Evolutionary conservation across 495 filamentous ascomycete genomes (phyloP).

Genomic region (Penicillium paradoxum): DNA sequence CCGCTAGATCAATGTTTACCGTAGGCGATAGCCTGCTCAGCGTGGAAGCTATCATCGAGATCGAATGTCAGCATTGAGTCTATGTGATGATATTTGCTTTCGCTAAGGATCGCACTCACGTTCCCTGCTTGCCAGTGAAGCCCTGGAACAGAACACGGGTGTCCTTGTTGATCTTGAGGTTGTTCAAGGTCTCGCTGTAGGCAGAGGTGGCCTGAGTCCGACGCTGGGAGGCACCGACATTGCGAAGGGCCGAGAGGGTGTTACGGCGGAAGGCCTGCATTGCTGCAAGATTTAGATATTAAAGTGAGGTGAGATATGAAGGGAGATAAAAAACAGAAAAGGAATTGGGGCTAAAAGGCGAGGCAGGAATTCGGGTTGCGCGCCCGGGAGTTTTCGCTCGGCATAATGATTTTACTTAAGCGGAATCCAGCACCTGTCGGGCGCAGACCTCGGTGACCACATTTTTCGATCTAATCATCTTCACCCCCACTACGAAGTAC

Average conservation of each 20-base stretch:
- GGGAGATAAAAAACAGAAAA: conserved; percentile 14
- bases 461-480: conserved; percentile 27
- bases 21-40: conserved; percentile 95
- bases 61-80: conserved; percentile 39
- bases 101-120: conserved; percentile 57
- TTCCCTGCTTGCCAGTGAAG: conserved; percentile 98
- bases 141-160: conserved; percentile 97
- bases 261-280: conserved; percentile 54
- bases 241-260: conserved; percentile 46
- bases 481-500: conserved; percentile 11
- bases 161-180: conserved; percentile 85
- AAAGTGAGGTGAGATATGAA: conserved; percentile 20
- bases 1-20: conserved; percentile 50
- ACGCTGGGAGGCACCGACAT: conserved; percentile 47
- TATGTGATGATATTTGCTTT: not conserved
- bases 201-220: conserved; percentile 60
- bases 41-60: conserved; percentile 73
- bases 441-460: conserved; percentile 24
- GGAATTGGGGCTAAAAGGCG: conserved; percentile 20
- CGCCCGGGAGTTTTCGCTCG: conserved; percentile 38
- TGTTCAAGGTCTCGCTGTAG: conserved; percentile 80
- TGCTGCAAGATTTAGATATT: conserved; percentile 22
- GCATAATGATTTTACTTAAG: conserved; percentile 44
- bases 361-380: conserved; percentile 26
- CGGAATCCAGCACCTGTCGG: conserved; percentile 36